These are phyloP conservation scores for Groenewaldozyma salmanticensis DNA, from an alignment of 805 yeast genomes.

Conservation along the genomic window DNA sequence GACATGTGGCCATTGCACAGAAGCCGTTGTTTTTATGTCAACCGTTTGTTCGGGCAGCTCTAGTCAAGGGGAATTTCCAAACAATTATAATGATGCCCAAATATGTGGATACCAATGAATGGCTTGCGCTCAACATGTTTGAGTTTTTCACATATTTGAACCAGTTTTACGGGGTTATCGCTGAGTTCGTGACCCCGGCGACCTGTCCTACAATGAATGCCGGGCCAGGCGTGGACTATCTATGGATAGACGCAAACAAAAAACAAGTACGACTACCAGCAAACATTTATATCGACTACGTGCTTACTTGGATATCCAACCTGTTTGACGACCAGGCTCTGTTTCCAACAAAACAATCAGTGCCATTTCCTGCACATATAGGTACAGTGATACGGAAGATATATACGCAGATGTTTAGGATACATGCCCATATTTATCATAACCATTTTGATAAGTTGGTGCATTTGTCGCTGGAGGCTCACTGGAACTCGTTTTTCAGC, in stretches of 20 bases:
- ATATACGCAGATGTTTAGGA: conserved; percentile 84
- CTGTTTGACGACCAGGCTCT: conserved; percentile 82
- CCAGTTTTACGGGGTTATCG: conserved; percentile 82
- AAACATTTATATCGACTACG: conserved; percentile 83
- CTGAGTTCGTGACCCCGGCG: conserved; percentile 86
- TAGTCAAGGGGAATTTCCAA: conserved; percentile 93
- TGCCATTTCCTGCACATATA: conserved; percentile 82
- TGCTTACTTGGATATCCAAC: conserved; percentile 78
- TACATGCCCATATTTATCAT: conserved; percentile 90
- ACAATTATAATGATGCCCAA: conserved; percentile 93
- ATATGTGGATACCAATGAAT: conserved; percentile 88
- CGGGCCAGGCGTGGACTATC: conserved; percentile 82
- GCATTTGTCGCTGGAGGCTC: conserved; percentile 90
- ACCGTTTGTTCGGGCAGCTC: conserved; percentile 86
- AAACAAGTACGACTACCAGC: conserved; percentile 86
- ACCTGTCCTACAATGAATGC: conserved; percentile 92
- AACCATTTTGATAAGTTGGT: conserved; percentile 89
- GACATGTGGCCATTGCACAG: conserved; percentile 15
- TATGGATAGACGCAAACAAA: conserved; percentile 78
- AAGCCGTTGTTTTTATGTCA: conserved; percentile 73
- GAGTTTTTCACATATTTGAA: conserved; percentile 80
- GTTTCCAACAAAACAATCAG: conserved; percentile 85
- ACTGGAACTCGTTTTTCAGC: conserved; percentile 95
- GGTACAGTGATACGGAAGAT: conserved; percentile 77
- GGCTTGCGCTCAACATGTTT: conserved; percentile 90